Evolutionary conservation across 2,329 filamentous ascomycete species (phyloP).

Genomic region (Cercospora citrullina): DNA sequence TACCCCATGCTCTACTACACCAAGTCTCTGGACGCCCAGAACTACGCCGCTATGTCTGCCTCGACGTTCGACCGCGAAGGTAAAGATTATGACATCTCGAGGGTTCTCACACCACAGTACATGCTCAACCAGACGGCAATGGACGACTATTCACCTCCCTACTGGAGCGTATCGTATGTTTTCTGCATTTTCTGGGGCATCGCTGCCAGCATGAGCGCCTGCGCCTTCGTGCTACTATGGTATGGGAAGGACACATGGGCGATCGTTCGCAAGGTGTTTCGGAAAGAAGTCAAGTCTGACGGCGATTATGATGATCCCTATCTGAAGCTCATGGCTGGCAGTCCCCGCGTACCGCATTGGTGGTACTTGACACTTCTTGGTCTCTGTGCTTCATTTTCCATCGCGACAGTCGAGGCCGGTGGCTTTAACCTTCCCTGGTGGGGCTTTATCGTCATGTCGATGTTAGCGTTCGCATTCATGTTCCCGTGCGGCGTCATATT

Average conservation of each 20-base stretch:
- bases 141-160: constrained; percentile 27
- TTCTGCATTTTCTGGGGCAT: constrained; percentile 34
- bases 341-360: constrained; percentile 37
- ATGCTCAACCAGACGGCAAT: constrained; percentile 20
- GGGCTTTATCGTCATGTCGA: constrained; percentile 35
- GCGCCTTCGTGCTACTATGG: constrained; percentile 36
- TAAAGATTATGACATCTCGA: constrained; percentile 76
- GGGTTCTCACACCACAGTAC: constrained; percentile 71
- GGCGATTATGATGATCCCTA: constrained; percentile 37
- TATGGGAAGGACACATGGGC: constrained; percentile 30
- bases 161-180: constrained; percentile 36
- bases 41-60: constrained; percentile 47
- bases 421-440: constrained; percentile 38
- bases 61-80: constrained; percentile 82
- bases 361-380: constrained; percentile 37
- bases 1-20: constrained; percentile 78
- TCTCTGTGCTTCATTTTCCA: constrained; percentile 32
- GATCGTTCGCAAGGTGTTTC: constrained; percentile 25
- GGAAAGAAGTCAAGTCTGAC: constrained; percentile 18
- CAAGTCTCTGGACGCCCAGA: constrained; percentile 82
- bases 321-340: constrained; percentile 36
- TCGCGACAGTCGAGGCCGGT: constrained; percentile 35
- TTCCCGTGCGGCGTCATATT: constrained; percentile 34
- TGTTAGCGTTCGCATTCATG: constrained; percentile 33
- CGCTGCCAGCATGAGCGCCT: constrained; percentile 38